phyloP scores from a whole-genome alignment of 495 filamentous ascomycete species.

The Penicillium pancosmium region DNA sequence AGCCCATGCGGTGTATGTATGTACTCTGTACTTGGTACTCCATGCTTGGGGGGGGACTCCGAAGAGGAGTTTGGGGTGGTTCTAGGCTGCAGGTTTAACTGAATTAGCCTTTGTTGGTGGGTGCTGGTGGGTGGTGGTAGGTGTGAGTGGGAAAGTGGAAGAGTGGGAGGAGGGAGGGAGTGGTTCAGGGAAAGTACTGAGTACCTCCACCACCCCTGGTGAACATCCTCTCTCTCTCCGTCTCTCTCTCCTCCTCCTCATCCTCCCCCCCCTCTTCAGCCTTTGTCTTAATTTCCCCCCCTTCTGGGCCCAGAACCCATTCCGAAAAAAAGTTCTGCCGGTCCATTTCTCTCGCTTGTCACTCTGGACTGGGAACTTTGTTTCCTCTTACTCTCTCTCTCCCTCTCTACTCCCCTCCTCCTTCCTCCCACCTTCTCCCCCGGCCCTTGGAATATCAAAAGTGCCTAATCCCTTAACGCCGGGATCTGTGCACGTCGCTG shows the following conservation, averaged over 20 bases:
- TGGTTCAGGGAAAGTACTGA: neutral
- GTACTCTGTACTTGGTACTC: no score
- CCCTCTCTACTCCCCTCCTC: slow-evolving; percentile 21
- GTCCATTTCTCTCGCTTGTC: slow-evolving; percentile 25
- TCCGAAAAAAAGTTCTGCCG: neutral
- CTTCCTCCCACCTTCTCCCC: neutral
- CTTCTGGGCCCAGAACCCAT: no score
- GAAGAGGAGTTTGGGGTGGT: no score
- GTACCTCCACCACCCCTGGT: neutral
- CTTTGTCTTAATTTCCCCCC: slow-evolving; percentile 5
- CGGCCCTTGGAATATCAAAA: no score
- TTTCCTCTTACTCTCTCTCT: slow-evolving; percentile 24
- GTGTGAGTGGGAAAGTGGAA: neutral
- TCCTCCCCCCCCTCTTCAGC: slow-evolving; percentile 12
- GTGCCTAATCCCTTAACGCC: neutral
- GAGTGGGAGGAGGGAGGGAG: neutral
- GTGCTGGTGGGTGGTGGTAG: neutral
- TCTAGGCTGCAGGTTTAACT: neutral
- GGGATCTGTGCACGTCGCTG: neutral
- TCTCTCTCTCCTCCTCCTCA: slow-evolving; percentile 16
- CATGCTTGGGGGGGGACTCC: no score
- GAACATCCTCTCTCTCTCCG: neutral
- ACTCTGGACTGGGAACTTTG: slow-evolving; percentile 23
- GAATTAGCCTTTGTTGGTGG: neutral
- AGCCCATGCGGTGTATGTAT: no score